Base-by-base conservation (phyloP, 352 stramenopile species). In the Globisporangium carolinianum region DNA sequence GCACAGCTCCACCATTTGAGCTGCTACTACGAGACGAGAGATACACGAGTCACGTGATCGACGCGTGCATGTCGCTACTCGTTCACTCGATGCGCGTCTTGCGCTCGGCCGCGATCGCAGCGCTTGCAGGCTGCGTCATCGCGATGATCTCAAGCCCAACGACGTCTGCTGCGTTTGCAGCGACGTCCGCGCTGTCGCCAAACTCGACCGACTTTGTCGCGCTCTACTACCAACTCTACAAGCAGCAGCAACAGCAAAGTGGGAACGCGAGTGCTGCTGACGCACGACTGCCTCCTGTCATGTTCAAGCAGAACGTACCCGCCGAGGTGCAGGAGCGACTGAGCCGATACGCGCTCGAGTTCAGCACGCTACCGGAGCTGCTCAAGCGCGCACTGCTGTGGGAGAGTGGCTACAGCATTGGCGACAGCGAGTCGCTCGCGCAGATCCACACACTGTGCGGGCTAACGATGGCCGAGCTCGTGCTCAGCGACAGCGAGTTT, bases 341-440 rank as follows among this genome's bases (percentile, higher is more conserved):
- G 6, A 14, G 46, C 10, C 45, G 14, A 41, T 46, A 55, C 54
- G 47, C 54, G 43, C 58, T 69, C 12, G 36, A 9, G 10, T 69
- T 65, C 39, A 18, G 35, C 9, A 58, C 71, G 12, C 58, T 78
- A 43, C 57, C 66, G 0, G 69, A 68, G 12, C 62, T 76, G 18
- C 53, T 80, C 1, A 76, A 88, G 49, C 75, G 75, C 10, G 78
- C 75, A 0, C 55, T 88, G 54, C 64, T 88, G 5, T 88, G 78
- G 78, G 78, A 88, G 41, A 68, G 59, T 17, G 78, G 75, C 0
- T 88, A 82, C 59, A 69, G 49, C 0, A 15, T 72, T 5, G 51
- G 32, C 12, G 51, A 48, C 0, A 56, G 41, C 24, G 62, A 60
- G n/a, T 53, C 69, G 12, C 47, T 59, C n/a, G 63, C 55, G 48